phyloP scores from a whole-genome alignment of 768 basidiomycete genomes.

The Mycena galericulata region DNA sequence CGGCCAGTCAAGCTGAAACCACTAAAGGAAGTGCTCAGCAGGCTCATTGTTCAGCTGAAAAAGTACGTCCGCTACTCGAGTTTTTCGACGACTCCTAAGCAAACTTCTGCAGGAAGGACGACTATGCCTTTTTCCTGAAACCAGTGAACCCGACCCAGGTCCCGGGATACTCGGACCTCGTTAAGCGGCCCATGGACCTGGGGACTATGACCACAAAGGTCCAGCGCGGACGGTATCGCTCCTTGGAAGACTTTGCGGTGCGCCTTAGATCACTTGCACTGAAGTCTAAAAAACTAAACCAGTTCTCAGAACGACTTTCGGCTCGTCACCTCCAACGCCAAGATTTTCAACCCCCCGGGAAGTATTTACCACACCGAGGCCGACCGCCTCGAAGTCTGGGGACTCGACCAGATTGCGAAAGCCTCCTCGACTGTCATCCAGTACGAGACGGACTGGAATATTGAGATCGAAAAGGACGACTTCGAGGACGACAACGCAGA shows the following conservation, averaged over 20 bases:
- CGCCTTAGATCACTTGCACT: conserved; percentile 39
- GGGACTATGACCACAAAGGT: conserved; percentile 89
- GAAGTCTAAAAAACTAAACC: background rate
- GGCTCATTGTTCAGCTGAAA: conserved; percentile 79
- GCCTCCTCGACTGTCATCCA: conserved; percentile 82
- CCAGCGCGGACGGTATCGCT: conserved; percentile 78
- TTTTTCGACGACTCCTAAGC: conserved; percentile 17
- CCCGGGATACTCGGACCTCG: conserved; percentile 72
- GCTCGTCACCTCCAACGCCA: conserved; percentile 80
- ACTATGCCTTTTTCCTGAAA: conserved; percentile 84
- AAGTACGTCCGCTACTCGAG: conserved; percentile 59
- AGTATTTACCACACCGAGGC: conserved; percentile 83
- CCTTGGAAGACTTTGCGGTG: conserved; percentile 84
- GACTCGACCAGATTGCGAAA: conserved; percentile 78
- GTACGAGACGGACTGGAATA: conserved; percentile 87
- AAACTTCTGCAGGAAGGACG: conserved; percentile 73
- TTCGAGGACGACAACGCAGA: conserved; percentile 58
- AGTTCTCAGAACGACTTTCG: conserved; percentile 69
- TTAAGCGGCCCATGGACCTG: conserved; percentile 93
- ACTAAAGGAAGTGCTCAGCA: conserved; percentile 77
- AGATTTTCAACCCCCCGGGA: conserved; percentile 79
- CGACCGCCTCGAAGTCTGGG: conserved; percentile 76
- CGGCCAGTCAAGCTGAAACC: conserved; percentile 82
- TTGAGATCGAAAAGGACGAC: conserved; percentile 79
- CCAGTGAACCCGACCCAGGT: conserved; percentile 75